Conservation (phyloP, 306 rosid species). For the Boehmeria nivea region DNA sequence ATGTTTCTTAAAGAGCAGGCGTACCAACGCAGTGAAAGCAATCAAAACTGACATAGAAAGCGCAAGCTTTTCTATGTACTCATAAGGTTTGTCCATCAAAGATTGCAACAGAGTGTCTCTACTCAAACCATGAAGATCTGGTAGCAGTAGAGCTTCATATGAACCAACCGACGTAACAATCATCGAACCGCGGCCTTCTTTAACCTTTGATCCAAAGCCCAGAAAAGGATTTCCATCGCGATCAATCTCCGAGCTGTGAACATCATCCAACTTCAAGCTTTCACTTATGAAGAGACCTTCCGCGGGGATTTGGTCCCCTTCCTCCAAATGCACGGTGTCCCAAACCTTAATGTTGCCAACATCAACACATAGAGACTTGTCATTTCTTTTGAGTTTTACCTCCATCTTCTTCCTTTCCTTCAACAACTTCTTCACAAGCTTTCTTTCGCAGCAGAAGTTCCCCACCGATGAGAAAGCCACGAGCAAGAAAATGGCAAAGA, state of each 20-base stretch:
- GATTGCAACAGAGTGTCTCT: constrained; percentile 31
- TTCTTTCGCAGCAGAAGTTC: constrained; percentile 23
- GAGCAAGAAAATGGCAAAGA: constrained; percentile 29
- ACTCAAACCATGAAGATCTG: constrained; percentile 6
- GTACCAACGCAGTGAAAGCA: constrained; percentile 35
- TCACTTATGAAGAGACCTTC: constrained; percentile 43
- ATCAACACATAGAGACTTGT: background rate
- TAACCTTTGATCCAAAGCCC: constrained; percentile 44
- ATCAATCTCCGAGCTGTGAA: constrained; percentile 16
- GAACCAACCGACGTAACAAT: constrained; percentile 38
- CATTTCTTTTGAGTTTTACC: constrained; percentile 32
- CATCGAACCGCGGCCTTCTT: constrained; percentile 46
- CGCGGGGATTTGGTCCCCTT: constrained; percentile 49
- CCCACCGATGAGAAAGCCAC: constrained; percentile 29
- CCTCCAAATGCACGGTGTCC: constrained; percentile 28
- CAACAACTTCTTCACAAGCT: constrained; percentile 16
- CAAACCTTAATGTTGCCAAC: constrained; percentile 37
- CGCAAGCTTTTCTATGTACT: constrained; percentile 28
- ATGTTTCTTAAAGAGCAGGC: constrained; percentile 30
- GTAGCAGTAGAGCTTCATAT: background rate
- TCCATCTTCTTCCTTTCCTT: constrained; percentile 22
- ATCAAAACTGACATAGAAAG: constrained; percentile 29
- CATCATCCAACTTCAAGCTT: constrained; percentile 28
- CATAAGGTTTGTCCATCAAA: constrained; percentile 37
- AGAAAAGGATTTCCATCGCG: constrained; percentile 41